phyloP scores from a whole-genome alignment of 2,329 filamentous ascomycete species.

The Colletotrichum sp. region DNA sequence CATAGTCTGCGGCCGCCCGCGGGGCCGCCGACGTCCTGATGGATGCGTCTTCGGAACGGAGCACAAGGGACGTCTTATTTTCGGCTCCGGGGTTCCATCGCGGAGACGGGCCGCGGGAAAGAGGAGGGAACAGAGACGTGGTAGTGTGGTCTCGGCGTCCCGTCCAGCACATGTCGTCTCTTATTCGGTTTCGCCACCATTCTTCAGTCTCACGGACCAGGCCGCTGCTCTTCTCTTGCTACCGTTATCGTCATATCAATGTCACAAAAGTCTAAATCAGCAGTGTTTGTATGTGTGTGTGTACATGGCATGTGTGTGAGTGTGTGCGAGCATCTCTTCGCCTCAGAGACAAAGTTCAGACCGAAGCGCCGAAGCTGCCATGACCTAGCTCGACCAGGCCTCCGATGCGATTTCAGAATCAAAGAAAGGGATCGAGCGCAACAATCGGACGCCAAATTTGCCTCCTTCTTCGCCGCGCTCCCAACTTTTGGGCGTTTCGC shows the following conservation, averaged over 20 bases:
- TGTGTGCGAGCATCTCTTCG: background rate
- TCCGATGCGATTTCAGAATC: conserved; percentile 9
- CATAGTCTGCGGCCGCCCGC: background rate
- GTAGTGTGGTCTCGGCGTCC: background rate
- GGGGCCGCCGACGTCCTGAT: background rate
- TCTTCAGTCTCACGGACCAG: background rate
- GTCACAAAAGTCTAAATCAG: background rate
- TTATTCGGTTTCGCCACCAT: conserved; percentile 6
- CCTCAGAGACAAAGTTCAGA: conserved; percentile 16
- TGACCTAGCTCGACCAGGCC: background rate
- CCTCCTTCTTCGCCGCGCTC: background rate
- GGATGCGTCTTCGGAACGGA: background rate
- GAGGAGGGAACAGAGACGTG: background rate
- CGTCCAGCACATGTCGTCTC: conserved; percentile 2
- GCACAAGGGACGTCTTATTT: background rate
- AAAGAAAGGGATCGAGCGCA: background rate
- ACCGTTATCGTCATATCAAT: background rate
- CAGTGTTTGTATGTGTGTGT: background rate
- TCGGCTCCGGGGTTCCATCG: background rate
- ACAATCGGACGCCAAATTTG: conserved; percentile 11
- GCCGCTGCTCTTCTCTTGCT: background rate
- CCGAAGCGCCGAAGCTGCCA: background rate
- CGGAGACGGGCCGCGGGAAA: background rate
- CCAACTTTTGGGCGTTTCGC: background rate
- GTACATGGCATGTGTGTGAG: background rate